phyloP scores from a whole-genome alignment of 176 grass and related monocot species.

The Juncus effusus region DNA sequence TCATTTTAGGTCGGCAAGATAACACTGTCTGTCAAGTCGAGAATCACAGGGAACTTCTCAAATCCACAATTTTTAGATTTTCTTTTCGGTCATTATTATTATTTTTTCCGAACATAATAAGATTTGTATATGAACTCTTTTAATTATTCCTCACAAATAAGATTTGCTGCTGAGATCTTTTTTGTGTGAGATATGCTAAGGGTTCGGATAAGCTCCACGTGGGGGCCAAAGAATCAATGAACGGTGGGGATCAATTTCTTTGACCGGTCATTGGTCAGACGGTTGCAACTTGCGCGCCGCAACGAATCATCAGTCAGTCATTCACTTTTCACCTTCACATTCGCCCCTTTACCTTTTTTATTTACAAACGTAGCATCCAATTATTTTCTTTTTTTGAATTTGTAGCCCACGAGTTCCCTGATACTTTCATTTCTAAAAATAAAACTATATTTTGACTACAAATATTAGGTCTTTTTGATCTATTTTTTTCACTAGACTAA shows the following conservation, averaged over 20 bases:
- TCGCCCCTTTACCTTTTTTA: too few relatives aligned
- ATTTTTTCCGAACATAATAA: conserved; percentile 9
- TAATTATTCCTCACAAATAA: not conserved
- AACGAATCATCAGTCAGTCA: not conserved
- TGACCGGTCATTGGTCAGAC: not conserved
- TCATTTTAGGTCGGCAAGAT: too few relatives aligned
- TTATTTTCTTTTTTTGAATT: too few relatives aligned
- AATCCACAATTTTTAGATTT: not conserved
- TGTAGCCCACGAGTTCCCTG: too few relatives aligned
- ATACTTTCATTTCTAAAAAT: too few relatives aligned
- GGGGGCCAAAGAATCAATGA: not conserved
- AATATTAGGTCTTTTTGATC: too few relatives aligned
- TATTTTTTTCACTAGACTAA: too few relatives aligned
- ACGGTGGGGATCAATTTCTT: not conserved
- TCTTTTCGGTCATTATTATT: too few relatives aligned
- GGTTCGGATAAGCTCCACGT: conserved; percentile 25
- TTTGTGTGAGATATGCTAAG: conserved; percentile 12
- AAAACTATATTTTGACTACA: too few relatives aligned
- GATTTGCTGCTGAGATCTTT: conserved; percentile 16
- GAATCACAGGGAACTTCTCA: not conserved
- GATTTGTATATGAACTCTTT: not conserved
- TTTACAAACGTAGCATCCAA: too few relatives aligned
- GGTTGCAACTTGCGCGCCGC: conserved; percentile 16
- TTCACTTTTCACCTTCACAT: too few relatives aligned
- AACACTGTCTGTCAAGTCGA: not conserved